Evolutionary conservation across 768 basidiomycete genomes (phyloP), one percentile per base, ranked within the genome.

Genomic region (Lyophyllum atratum): DNA sequence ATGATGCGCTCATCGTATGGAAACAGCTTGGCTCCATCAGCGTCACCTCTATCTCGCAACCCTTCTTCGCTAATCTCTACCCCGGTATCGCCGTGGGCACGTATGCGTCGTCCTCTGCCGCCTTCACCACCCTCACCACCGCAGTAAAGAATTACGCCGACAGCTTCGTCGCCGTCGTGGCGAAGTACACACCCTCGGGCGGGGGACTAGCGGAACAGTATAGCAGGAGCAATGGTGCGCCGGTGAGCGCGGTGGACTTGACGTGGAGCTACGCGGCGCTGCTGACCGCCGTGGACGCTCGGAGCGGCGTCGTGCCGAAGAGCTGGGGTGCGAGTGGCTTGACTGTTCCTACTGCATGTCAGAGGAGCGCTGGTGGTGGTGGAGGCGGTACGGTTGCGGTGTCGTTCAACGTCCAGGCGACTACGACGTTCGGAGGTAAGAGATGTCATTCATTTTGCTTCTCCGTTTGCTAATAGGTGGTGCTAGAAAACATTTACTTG

Each of bases 261-360:
- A 90, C 89, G 0, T 91, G 89, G 90, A 87, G 83, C 63, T 92
- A 90, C 63, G 89, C 89, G 9, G 76, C 86, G n/a, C 75, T 83
- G 4, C 66, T 91, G 51, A 87, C 90, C 0, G 81, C 77, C 11
- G 80, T 81, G 55, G 74, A 70, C 14, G 85, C 86, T 3, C 76
- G 84, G 25, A 67, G 70, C 2, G 85, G 85, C 0, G 64, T 74
- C 28, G 65, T 70, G 3, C 74, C 82, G 2, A 73, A 72, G 0
- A 79, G 80, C 61, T 91, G 90, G 90, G 89, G 90, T 28, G 90
- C 90, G 4, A 61, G 68, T 6, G 85, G 81, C 2, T 65, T 90
- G 60, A 65, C 69, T 1, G 80, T 81, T 4, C 77, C 88, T 0
- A 33, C 71, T 2, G 64, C 70, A n/a, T 85, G 85, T 63, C 65